These are phyloP conservation scores for Trichoderma simmonsii DNA, from an alignment of 2,329 filamentous ascomycete species.

Conservation along the genomic window DNA sequence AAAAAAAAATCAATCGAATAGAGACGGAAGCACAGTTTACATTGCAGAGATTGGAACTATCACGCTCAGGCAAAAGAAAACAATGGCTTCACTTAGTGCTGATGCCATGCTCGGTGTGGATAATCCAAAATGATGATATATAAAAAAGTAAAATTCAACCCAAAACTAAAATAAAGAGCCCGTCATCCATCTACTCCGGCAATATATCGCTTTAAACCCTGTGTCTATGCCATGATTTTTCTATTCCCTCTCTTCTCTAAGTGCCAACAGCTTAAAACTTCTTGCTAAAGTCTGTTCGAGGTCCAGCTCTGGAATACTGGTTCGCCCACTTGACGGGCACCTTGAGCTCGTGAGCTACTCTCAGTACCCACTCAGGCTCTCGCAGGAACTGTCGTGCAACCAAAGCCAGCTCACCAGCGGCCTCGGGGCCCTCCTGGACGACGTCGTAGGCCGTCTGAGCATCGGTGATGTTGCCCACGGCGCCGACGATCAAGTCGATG, in stretches of 20 bases:
- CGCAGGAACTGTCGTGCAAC: constrained; percentile 75
- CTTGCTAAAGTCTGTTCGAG: constrained; percentile 16
- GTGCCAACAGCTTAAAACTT: not conserved
- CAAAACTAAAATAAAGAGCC: not conserved
- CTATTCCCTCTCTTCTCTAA: not conserved
- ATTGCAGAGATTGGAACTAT: not conserved
- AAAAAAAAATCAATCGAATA: not conserved
- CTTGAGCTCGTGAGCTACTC: constrained; percentile 67
- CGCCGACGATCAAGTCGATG: constrained; percentile 60
- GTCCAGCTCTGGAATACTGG: constrained; percentile 51
- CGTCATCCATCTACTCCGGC: not conserved
- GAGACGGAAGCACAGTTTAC: not conserved
- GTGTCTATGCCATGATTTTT: not conserved
- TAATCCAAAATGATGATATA: not conserved
- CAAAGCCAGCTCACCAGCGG: constrained; percentile 64
- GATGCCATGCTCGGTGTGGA: not conserved
- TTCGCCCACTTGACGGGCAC: constrained; percentile 69
- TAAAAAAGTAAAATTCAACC: not conserved
- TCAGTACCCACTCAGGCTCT: constrained; percentile 75
- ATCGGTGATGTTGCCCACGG: constrained; percentile 71
- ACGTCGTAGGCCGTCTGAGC: constrained; percentile 63
- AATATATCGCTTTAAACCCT: not conserved
- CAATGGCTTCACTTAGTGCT: not conserved
- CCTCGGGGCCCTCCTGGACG: constrained; percentile 44
- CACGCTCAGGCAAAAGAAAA: not conserved